Evolutionary conservation across 805 yeast species (phyloP), one percentile per base, ranked within the genome.

Genomic region (Candida schatavii): DNA sequence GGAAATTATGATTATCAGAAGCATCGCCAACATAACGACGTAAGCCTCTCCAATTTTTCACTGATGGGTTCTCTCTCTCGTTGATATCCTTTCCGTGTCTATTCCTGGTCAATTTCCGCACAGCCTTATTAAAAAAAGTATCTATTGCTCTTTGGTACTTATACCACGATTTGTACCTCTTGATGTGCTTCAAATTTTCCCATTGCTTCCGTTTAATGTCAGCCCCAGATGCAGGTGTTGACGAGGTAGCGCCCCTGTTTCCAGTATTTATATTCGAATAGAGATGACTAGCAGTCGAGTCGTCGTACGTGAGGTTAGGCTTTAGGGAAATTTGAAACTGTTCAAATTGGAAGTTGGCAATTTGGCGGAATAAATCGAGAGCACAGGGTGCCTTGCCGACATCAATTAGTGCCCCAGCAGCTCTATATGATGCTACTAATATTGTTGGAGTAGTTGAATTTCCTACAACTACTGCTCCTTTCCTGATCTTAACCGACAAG

Each of bases 381-480:
- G 40, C 30, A 27, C 68, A 62, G 6, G 74, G 74, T 0, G 81
- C 60, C 11, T 63, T 63, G 3, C 70, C 59, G 9, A 77, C 67
- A 59, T 90, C 97, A 2, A 83, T 44, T 0, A 69, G 42, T 0
- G 88, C 89, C 11, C 63, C 62, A 1, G 80, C 80, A 1, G 69
- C 56, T 4, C 74, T 68, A 51, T 74, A 83, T 6, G 88, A 81
- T 3, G 75, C 67, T 3, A 88, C 80, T 34, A 85, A 47, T 9
- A 93, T 63, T 1, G 90, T 78, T 1, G 93, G 83, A 0, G 97
- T 88, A 13, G 78, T 74, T 45, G 74, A 71, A 59, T 90, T 91
- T 6, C 99, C 99, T 17, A 88, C 54, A 1, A 88, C 84, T 21
- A 88, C 37, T 0, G 96, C 83, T 1, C 91, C 88, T 42, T 78